phyloP scores from a whole-genome alignment of 2,329 filamentous ascomycete genomes.

The Neocatenulostroma microsporum region DNA sequence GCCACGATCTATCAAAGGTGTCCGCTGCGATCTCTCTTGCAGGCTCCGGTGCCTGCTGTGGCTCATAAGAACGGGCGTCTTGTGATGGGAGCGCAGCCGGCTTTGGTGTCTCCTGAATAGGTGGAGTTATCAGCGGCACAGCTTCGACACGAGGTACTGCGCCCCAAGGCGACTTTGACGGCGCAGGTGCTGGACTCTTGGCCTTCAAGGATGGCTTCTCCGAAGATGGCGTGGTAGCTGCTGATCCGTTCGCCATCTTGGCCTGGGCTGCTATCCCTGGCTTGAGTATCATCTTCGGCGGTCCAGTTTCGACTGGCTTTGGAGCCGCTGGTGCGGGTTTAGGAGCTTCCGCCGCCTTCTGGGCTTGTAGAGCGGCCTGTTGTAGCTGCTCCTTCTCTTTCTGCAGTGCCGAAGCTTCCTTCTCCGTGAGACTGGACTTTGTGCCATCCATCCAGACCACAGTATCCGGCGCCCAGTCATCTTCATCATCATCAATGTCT shows the following conservation, averaged over 20 bases:
- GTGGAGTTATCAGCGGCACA: constrained; percentile 60
- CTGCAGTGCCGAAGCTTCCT: constrained; percentile 30
- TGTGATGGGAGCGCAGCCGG: constrained; percentile 39
- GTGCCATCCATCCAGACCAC: constrained; percentile 87
- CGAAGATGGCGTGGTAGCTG: constrained; percentile 51
- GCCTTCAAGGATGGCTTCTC: constrained; percentile 62
- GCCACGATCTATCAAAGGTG: constrained; percentile 82
- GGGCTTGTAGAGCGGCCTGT: constrained; percentile 10
- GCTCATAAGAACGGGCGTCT: constrained; percentile 52
- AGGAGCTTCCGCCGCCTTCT: constrained; percentile 19
- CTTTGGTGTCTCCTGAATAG: constrained; percentile 36
- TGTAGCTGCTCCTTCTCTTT: constrained; percentile 11
- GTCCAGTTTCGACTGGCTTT: constrained; percentile 30
- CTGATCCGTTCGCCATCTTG: constrained; percentile 23
- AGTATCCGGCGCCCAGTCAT: constrained; percentile 76
- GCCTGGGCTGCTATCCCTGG: constrained; percentile 36
- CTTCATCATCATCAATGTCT: constrained; percentile 81
- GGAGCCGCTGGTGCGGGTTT: constrained; percentile 28
- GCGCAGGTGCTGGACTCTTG: constrained; percentile 61
- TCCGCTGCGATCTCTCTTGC: constrained; percentile 86
- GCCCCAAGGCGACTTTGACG: constrained; percentile 88
- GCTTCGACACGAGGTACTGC: constrained; percentile 76
- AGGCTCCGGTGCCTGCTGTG: constrained; percentile 43
- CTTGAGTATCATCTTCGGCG: constrained; percentile 43
- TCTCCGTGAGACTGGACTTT: constrained; percentile 64